phyloP scores from a whole-genome alignment of 2,329 filamentous ascomycete species.

The Fusarium sp. region DNA sequence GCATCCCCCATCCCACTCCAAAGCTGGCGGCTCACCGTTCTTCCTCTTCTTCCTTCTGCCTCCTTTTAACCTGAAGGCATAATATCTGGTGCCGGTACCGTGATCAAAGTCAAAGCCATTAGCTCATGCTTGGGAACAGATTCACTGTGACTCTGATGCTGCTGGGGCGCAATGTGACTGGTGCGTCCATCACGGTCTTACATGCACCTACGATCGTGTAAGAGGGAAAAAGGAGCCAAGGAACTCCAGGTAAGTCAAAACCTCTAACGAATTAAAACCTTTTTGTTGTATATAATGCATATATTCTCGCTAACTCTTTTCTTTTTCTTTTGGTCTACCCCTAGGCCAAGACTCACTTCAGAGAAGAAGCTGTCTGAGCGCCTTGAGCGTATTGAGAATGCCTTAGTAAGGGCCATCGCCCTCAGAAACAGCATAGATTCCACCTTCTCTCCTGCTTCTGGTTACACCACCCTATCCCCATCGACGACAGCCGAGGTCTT shows the following conservation, averaged over 20 bases:
- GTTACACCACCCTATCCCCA: background rate
- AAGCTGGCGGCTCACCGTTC: background rate
- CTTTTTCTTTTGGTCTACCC: background rate
- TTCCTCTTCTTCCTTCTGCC: background rate
- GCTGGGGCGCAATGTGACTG: conserved; percentile 19
- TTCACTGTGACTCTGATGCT: conserved; percentile 23
- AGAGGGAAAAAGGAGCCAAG: conserved; percentile 25
- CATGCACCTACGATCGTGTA: conserved; percentile 30
- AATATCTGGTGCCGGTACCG: background rate
- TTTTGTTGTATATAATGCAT: background rate
- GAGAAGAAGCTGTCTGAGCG: background rate
- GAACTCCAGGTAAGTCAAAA: conserved; percentile 15
- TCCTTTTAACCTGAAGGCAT: background rate
- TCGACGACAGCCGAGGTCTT: background rate
- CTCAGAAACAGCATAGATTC: background rate
- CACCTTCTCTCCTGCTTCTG: background rate
- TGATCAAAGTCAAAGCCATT: background rate
- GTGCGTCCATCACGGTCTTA: conserved; percentile 30
- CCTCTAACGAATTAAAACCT: conserved; percentile 7
- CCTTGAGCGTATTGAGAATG: background rate
- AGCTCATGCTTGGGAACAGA: conserved; percentile 1
- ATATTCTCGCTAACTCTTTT: background rate
- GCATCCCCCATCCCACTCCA: background rate
- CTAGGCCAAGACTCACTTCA: background rate
- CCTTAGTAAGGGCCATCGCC: background rate